phyloP scores from a whole-genome alignment of 441 rosid species.

The Raphanus hybrid region DNA sequence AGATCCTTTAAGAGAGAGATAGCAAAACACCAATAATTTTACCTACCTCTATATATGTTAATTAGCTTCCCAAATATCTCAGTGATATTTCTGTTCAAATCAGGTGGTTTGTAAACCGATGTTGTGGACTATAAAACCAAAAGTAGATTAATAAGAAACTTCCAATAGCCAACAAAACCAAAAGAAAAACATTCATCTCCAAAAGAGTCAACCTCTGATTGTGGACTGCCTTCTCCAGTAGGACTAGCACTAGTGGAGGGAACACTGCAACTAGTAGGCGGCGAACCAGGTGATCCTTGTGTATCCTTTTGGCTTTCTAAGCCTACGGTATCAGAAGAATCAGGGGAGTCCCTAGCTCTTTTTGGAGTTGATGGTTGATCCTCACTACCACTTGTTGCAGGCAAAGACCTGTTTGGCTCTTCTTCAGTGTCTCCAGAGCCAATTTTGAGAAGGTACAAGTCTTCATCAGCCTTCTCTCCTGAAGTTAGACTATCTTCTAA shows the following conservation, averaged over 20 bases:
- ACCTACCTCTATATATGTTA: conserved; percentile 85
- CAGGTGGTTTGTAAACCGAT: conserved; percentile 72
- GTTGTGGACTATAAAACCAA: conserved; percentile 47
- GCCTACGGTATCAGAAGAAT: conserved; percentile 26
- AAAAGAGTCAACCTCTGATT: conserved; percentile 45
- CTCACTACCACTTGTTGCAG: conserved; percentile 34
- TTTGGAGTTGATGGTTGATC: conserved; percentile 50
- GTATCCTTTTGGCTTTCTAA: conserved; percentile 31
- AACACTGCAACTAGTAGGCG: conserved; percentile 42
- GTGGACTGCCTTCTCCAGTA: conserved; percentile 36
- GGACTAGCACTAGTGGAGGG: conserved; percentile 46
- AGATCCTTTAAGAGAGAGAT: no score
- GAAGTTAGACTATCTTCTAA: conserved; percentile 76
- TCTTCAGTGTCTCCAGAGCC: conserved; percentile 44
- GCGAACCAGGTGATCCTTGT: conserved; percentile 43
- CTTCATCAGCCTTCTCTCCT: conserved; percentile 74
- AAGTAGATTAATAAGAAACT: conserved; percentile 32
- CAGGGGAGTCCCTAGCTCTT: conserved; percentile 48
- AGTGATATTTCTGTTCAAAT: conserved; percentile 80
- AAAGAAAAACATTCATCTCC: neutral
- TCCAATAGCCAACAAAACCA: no score
- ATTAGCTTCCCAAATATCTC: conserved; percentile 90
- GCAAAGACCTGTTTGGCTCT: conserved; percentile 40
- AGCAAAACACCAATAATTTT: conserved; percentile 23
- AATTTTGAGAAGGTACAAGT: conserved; percentile 51